Conservation (phyloP, 306 rosid genomes). For the Cajanus cajan region DNA sequence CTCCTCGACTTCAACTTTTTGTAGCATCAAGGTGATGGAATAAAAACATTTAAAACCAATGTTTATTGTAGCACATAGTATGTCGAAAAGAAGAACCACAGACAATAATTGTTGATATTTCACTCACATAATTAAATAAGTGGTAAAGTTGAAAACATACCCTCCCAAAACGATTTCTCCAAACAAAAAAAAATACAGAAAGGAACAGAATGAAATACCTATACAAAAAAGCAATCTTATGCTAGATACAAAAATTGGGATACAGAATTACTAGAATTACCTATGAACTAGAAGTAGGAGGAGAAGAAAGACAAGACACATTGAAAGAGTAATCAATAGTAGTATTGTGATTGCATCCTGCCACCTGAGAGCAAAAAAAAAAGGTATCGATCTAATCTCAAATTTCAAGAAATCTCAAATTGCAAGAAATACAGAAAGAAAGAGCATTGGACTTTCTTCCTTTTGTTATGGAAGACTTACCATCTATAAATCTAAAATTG, state of each 20-base stretch:
- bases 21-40: constrained; percentile 12
- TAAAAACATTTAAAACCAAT: not conserved
- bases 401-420: too few species aligned
- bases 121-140: not conserved
- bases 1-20: not conserved
- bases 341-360: constrained; percentile 73
- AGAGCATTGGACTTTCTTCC: not conserved
- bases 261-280: constrained; percentile 39
- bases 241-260: constrained; percentile 15
- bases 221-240: constrained; percentile 24
- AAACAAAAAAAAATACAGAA: not conserved
- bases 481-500: not conserved
- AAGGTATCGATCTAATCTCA: constrained; percentile 24
- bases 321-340: constrained; percentile 59
- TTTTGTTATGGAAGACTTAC: not conserved
- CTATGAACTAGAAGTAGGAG: constrained; percentile 86
- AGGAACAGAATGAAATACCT: constrained; percentile 9
- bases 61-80: not conserved
- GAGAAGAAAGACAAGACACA: constrained; percentile 66
- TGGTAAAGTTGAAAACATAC: not conserved
- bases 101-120: not conserved
- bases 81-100: not conserved
- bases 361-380: constrained; percentile 77
- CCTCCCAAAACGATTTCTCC: not conserved
- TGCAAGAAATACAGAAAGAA: constrained; percentile 19